These are phyloP conservation scores for Aspergillus niger DNA, from an alignment of 2,329 filamentous ascomycete species.

Conservation along the genomic window DNA sequence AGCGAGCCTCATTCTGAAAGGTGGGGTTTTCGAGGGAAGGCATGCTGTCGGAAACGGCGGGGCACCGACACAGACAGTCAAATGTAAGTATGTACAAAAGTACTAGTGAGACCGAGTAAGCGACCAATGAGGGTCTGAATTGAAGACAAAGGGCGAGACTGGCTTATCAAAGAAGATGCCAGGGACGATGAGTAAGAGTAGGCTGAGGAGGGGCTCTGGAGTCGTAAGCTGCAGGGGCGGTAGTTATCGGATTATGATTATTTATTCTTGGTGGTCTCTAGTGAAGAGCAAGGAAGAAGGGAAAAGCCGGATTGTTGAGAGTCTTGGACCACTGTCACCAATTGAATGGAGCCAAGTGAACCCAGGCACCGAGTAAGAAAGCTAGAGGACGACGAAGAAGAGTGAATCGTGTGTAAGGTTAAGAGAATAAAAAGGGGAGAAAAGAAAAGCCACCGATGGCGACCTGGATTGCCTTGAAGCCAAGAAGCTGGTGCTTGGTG, in stretches of 20 bases:
- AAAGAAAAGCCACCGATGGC: neutral
- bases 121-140: neutral
- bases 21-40: conserved; percentile 35
- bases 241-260: neutral
- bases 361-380: neutral
- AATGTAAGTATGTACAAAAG: neutral
- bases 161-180: neutral
- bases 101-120: neutral
- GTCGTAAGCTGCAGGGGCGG: neutral
- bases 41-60: conserved; percentile 27
- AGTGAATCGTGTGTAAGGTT: neutral
- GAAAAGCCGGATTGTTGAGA: neutral
- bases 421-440: neutral
- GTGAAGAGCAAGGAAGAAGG: neutral
- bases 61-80: neutral
- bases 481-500: neutral
- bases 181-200: neutral
- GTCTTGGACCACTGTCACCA: neutral
- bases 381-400: neutral
- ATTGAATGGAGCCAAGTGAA: neutral
- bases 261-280: neutral
- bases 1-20: conserved; percentile 44
- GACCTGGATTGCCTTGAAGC: neutral
- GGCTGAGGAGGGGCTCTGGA: neutral
- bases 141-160: neutral